Evolutionary conservation across 169 alveolate genomes (phyloP).

Genomic region (Plasmodium blacklocki): DNA sequence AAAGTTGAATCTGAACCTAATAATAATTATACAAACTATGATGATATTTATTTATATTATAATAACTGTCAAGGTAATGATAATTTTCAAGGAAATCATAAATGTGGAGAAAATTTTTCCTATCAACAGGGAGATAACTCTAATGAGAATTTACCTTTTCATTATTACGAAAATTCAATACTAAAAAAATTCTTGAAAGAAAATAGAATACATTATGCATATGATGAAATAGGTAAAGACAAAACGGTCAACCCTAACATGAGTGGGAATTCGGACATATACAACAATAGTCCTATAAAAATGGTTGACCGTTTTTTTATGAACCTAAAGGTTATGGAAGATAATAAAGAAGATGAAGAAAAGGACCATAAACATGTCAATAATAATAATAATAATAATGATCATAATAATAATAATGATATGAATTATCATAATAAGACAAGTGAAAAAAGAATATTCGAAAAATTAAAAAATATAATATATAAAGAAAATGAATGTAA

Average conservation of each 20-base stretch:
- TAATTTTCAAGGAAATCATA: no score
- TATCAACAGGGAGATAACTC: no score
- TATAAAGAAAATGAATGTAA: slow-evolving; percentile 31
- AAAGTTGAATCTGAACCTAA: no score
- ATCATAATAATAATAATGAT: neutral
- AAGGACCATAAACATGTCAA: neutral
- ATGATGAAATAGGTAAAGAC: slow-evolving; percentile 49
- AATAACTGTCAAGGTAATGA: neutral
- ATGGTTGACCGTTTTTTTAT: slow-evolving; percentile 56
- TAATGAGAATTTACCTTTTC: no score
- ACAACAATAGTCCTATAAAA: slow-evolving; percentile 3
- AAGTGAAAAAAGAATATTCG: no score
- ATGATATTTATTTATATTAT: neutral
- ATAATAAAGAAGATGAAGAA: neutral
- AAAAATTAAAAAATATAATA: slow-evolving; percentile 9
- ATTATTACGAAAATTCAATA: slow-evolving; percentile 15
- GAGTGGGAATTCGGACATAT: neutral
- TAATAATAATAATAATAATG: neutral
- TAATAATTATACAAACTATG: neutral
- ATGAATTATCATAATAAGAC: neutral
- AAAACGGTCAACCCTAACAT: neutral
- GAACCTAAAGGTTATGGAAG: slow-evolving; percentile 4
- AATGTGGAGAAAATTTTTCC: no score
- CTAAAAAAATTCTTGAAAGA: slow-evolving; percentile 49
- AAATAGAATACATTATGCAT: slow-evolving; percentile 56